Base-by-base conservation (phyloP, 768 basidiomycete genomes). In the Russula sp. region DNA sequence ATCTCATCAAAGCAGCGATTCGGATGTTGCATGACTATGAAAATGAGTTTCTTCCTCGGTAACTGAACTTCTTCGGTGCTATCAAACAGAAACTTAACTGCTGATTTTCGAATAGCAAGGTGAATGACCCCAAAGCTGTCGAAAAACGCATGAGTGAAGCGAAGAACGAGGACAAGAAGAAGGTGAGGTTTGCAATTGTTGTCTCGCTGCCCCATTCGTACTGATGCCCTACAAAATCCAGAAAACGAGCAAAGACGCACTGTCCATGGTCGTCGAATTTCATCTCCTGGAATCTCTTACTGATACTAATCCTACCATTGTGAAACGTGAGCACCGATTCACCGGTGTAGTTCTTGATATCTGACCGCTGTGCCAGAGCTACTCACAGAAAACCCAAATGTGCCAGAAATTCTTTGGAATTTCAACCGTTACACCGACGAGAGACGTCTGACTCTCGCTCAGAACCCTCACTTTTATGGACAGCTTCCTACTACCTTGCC, bases 381-480 rank as follows among this genome's bases (percentile, higher is more conserved):
- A 20, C 49, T 59, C 48, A 8, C 3, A 1, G 10, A 1, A 8
- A 20, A 5, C 14, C 14, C 48, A 3, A 18, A 0, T 3, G 4
- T 22, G 1, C 2, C 32, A 14, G 58, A 58, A 5, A 42, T 58
- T 35, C 39, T 58, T 20, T 58, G 58, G 58, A 45, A 52, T 14
- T 59, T 51, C 20, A 36, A 7, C 22, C 60, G 42, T 36, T 51
- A 13, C 13, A 11, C 3, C 7, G 55, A 43, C 10, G 10, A 43
- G 7, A 35, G 5, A n/a, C 49, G 42, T 0, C 41, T 61, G 25
- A 45, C 34, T n/a, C 55, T 61, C 2, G 16, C 36, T 22, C 55
- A 51, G 41, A 61, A 57, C n/a, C 48, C 60, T 10, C 55, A 50
- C 18, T 61, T 61, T 20, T 61, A 61, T 16, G 8, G 6, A 5